These are phyloP conservation scores for Ophiostoma perfectum DNA, from an alignment of 2,329 filamentous ascomycete species.

Conservation along the genomic window DNA sequence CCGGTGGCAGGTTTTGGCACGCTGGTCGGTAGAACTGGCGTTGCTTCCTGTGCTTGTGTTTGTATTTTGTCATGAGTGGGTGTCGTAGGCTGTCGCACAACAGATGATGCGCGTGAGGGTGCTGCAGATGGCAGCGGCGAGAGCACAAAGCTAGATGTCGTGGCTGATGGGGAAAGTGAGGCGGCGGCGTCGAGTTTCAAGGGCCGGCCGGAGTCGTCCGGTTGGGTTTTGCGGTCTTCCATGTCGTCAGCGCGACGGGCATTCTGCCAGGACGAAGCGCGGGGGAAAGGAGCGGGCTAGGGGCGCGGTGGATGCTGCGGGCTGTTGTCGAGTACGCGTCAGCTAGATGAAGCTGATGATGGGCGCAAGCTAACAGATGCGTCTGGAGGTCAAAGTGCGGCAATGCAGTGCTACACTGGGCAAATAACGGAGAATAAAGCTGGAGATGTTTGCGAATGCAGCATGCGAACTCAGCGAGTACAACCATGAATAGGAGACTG, in stretches of 20 bases:
- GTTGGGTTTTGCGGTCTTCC: conserved; percentile 26
- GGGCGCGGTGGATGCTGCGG: background rate
- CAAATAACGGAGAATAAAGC: background rate
- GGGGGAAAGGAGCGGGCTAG: background rate
- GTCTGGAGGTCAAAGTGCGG: background rate
- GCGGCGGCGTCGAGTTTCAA: conserved; percentile 9
- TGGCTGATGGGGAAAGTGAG: conserved; percentile 1
- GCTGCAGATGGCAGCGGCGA: conserved; percentile 1
- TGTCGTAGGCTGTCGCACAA: background rate
- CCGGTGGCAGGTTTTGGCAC: conserved; percentile 16
- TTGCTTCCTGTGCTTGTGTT: background rate
- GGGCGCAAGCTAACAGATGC: background rate
- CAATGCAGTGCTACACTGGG: background rate
- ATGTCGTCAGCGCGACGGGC: conserved; percentile 25
- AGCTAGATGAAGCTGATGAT: background rate
- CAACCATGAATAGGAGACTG: conserved; percentile 6
- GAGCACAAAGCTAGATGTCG: conserved; percentile 14
- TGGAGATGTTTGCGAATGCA: background rate
- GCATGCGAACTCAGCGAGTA: background rate
- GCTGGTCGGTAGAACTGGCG: background rate
- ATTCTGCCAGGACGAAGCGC: conserved; percentile 17
- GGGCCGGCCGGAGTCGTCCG: conserved; percentile 22
- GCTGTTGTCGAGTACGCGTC: background rate
- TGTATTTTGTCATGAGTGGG: background rate
- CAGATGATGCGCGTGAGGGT: conserved; percentile 4